These are phyloP conservation scores for Trichoderma cornu-damae DNA, from an alignment of 2,329 filamentous ascomycete genomes.

Conservation along the genomic window DNA sequence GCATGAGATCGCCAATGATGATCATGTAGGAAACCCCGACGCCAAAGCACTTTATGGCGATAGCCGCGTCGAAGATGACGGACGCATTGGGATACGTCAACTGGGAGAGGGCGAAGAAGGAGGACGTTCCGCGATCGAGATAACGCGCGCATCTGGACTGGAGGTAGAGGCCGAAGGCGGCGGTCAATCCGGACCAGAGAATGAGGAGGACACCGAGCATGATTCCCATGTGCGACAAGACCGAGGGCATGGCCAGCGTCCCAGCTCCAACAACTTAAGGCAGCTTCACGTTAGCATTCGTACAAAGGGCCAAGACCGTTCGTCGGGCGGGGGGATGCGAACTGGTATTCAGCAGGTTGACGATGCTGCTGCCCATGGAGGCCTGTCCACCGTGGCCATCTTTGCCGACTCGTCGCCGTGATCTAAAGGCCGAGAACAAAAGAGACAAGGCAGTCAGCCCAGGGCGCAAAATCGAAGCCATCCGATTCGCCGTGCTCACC, in stretches of 20 bases:
- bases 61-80: conserved; percentile 90
- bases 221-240: conserved; percentile 93
- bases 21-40: conserved; percentile 97
- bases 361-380: conserved; percentile 82
- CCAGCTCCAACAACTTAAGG: conserved; percentile 89
- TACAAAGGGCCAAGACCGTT: not conserved
- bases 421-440: conserved; percentile 32
- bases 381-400: conserved; percentile 70
- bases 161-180: conserved; percentile 90
- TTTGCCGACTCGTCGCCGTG: conserved; percentile 62
- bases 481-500: conserved; percentile 31
- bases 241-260: conserved; percentile 90
- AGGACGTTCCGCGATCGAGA: conserved; percentile 79
- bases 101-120: conserved; percentile 95
- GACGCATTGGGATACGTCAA: conserved; percentile 95
- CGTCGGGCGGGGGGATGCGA: conserved; percentile 30
- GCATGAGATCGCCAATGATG: conserved; percentile 98
- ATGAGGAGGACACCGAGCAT: conserved; percentile 78
- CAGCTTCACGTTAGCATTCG: conserved; percentile 18
- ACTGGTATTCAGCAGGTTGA: conserved; percentile 97
- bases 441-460: conserved; percentile 15
- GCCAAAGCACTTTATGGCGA: conserved; percentile 96
- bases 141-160: conserved; percentile 92
- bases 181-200: conserved; percentile 81
- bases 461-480: not conserved